Base-by-base conservation (phyloP, 225 moss, liverwort and hornwort genomes). In the Polytrichum commune region DNA sequence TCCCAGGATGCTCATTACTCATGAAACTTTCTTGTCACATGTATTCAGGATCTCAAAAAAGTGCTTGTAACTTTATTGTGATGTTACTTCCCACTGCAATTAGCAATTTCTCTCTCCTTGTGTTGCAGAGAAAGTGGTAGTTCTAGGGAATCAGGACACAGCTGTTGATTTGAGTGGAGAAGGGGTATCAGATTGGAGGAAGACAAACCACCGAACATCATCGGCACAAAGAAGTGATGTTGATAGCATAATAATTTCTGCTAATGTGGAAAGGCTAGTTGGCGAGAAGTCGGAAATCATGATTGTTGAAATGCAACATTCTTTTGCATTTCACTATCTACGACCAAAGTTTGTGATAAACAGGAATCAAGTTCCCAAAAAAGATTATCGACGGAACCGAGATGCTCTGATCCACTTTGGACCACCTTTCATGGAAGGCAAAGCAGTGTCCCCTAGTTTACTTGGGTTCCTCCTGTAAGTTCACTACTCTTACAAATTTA, bases 401-500 rank as follows among this genome's bases (percentile, higher is more conserved):
- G 89, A 91, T 26, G 88, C 85, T 54, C 72, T 92, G 26, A 69
- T 89, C 63, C 89, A 95, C 72, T 92, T 95, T 54, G 79, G 76
- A 53, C 89, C 89, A 46, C 76, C 95, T 3, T 92, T 77, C 66
- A 95, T 95, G 90, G 87, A 89, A 68, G 95, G 95, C 67, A 95
- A 91, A 69, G 92, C 95, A 58, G 81, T 95, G 1, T 95, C 89
- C 8, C 35, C 80, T 5, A 30, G 38, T 55, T 64, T 95, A 78
- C 87, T 95, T 55, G 89, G 95, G 27, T 95, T 90, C 53, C 84
- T 95, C 23, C 71, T 91, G 92, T 95, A 75, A 86, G 91, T 83
- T n/a, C 24, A 19, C 58, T 19, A 58, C 57, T 38, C 38, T 38
- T 38, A 13, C 38, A 10, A 38, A 38, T 38, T 38, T 13, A 13